A percentile compares a stretch with the other conserved stretches of the same genome.
These are phyloP conservation scores for Suillus subaureus DNA, from an alignment of 768 basidiomycete genomes.

Conservation along the genomic window DNA sequence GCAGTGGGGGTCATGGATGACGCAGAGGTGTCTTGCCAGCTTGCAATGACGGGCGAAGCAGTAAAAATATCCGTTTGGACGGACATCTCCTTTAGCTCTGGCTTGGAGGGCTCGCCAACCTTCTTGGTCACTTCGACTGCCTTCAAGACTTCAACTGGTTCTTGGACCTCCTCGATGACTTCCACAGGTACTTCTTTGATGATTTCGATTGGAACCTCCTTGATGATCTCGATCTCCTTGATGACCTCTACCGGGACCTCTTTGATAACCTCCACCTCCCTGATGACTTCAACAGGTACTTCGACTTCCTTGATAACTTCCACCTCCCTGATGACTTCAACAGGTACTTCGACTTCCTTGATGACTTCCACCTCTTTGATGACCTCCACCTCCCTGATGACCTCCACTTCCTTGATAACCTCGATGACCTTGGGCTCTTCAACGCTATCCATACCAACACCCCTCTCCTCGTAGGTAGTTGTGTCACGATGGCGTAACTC, in stretches of 20 bases:
- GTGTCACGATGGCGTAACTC: constrained; percentile 18
- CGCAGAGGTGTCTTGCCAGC: constrained; percentile 27
- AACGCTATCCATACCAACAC: constrained; percentile 35
- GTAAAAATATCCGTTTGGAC: constrained; percentile 72
- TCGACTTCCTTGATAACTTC: constrained; percentile 20
- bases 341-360: constrained; percentile 17
- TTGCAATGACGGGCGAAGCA: constrained; percentile 33
- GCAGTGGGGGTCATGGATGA: constrained; percentile 37
- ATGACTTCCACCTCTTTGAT: constrained; percentile 28
- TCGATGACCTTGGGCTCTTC: constrained; percentile 34
- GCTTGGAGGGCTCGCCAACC: constrained; percentile 47
- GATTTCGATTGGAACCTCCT: constrained; percentile 28
- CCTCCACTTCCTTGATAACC: constrained; percentile 34
- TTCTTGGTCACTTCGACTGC: constrained; percentile 26
- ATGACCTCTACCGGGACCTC: no score
- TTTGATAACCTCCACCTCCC: constrained; percentile 30
- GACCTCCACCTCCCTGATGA: constrained; percentile 28
- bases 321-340: constrained; percentile 34
- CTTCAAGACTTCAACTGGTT: constrained; percentile 40
- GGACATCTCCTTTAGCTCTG: constrained; percentile 72
- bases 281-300: constrained; percentile 26
- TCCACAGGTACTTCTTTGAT: constrained; percentile 17
- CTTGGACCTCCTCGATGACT: constrained; percentile 27
- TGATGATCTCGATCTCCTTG: constrained; percentile 22
- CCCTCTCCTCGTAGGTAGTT: constrained; percentile 55